A percentile compares a stretch with the other conserved stretches of the same genome.
Evolutionary conservation across 345 rosid species (phyloP).

Genomic region (Lumnitzera littorea): DNA sequence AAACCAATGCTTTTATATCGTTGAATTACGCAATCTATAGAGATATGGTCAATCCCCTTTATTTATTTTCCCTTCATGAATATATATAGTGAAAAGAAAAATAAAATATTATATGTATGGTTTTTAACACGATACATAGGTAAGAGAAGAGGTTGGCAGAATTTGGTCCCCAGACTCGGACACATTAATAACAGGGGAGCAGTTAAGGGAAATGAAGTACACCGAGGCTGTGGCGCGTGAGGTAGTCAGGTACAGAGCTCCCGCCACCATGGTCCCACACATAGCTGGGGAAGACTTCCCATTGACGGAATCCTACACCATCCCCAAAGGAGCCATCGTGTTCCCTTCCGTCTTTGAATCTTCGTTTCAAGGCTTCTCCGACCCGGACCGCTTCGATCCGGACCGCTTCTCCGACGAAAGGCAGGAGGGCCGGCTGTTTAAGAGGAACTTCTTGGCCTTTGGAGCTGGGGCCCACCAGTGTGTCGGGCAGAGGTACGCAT

Average conservation of each 20-base stretch:
- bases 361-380: slow-evolving; percentile 72
- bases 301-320: slow-evolving; percentile 57
- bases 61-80: no score
- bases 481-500: slow-evolving; percentile 83
- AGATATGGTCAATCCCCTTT: no score
- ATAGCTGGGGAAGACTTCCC: slow-evolving; percentile 57
- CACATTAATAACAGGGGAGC: slow-evolving; percentile 44
- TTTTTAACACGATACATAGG: slow-evolving; percentile 10
- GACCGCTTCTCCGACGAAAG: slow-evolving; percentile 61
- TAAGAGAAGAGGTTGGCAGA: slow-evolving; percentile 54
- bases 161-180: slow-evolving; percentile 75
- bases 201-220: slow-evolving; percentile 65
- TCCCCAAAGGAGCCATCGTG: slow-evolving; percentile 74
- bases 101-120: no score
- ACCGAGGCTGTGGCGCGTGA: slow-evolving; percentile 89
- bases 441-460: slow-evolving; percentile 55
- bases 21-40: no score
- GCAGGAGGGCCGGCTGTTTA: slow-evolving; percentile 48
- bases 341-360: slow-evolving; percentile 82
- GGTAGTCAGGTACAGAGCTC: slow-evolving; percentile 61
- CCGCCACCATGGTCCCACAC: slow-evolving; percentile 87
- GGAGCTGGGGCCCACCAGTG: slow-evolving; percentile 94
- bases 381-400: slow-evolving; percentile 69
- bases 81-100: no score
- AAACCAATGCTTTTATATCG: no score